Evolutionary conservation across 768 basidiomycete genomes (phyloP).

Genomic region (Phylloporus rhodoxanthus): DNA sequence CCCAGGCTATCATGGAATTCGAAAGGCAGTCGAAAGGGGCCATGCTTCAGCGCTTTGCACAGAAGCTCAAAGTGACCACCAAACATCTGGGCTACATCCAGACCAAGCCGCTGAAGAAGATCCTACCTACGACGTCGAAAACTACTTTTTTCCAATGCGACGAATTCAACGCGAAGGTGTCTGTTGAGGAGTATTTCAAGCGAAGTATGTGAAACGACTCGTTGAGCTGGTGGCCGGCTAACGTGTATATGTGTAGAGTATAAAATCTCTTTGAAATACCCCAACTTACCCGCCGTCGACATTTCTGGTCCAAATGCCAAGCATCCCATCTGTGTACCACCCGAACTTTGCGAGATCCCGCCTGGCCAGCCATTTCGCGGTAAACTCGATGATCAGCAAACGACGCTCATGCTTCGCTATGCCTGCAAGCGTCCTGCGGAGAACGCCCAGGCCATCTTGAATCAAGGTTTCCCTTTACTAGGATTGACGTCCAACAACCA

Average conservation of each 20-base stretch:
- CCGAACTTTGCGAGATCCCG: conserved; percentile 65
- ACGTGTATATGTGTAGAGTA: conserved; percentile 43
- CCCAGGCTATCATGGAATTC: conserved; percentile 51
- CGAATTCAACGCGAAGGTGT: conserved; percentile 48
- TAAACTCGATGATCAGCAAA: conserved; percentile 55
- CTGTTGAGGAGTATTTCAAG: conserved; percentile 60
- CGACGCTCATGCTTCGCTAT: conserved; percentile 60
- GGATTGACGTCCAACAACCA: conserved; percentile 41
- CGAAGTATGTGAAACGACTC: conserved; percentile 40
- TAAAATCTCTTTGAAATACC: conserved; percentile 42
- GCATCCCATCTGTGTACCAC: conserved; percentile 45
- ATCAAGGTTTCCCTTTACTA: conserved; percentile 51
- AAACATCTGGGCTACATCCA: conserved; percentile 48
- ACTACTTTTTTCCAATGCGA: conserved; percentile 50
- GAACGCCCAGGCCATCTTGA: conserved; percentile 55
- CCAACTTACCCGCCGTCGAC: conserved; percentile 54
- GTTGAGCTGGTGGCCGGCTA: background rate
- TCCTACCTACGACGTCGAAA: conserved; percentile 37
- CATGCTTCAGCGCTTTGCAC: conserved; percentile 43
- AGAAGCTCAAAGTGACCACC: conserved; percentile 53
- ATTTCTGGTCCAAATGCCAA: conserved; percentile 35
- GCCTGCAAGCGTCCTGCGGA: conserved; percentile 59
- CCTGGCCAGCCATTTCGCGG: conserved; percentile 56
- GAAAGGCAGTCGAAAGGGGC: conserved; percentile 34
- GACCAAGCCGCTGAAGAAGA: conserved; percentile 42